Evolutionary conservation across 2,329 filamentous ascomycete genomes (phyloP).

Genomic region (Aspergillus quadrilineatus): DNA sequence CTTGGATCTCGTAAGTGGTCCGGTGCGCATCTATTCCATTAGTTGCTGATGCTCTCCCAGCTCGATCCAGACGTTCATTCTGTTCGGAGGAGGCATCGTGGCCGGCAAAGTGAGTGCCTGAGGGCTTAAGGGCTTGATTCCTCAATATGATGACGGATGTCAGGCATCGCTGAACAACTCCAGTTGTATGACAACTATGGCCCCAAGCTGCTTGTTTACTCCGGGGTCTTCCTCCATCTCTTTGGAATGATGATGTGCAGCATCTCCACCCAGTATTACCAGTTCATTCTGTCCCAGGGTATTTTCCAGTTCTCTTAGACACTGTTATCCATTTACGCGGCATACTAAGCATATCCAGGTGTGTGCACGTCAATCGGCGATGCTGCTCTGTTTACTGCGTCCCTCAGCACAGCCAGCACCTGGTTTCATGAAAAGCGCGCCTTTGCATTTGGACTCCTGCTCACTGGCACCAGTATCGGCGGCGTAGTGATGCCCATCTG

Average conservation of each 20-base stretch:
- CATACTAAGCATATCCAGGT: conserved; percentile 7
- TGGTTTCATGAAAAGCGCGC: conserved; percentile 55
- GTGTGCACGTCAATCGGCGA: no score
- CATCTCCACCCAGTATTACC: conserved; percentile 53
- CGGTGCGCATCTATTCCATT: no score
- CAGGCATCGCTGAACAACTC: no score
- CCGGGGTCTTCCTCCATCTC: conserved; percentile 55
- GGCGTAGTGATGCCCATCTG: conserved; percentile 61
- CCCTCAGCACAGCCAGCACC: not conserved
- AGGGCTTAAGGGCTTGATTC: no score
- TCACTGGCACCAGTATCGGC: conserved; percentile 53
- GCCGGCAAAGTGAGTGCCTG: no score
- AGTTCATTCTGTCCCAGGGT: conserved; percentile 54
- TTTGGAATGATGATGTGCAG: conserved; percentile 61
- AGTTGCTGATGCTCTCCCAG: no score
- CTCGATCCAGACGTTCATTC: no score
- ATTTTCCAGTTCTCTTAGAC: conserved; percentile 49
- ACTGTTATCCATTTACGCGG: conserved; percentile 48
- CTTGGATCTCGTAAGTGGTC: no score
- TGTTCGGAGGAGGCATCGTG: no score
- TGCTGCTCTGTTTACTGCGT: no score
- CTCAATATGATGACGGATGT: no score
- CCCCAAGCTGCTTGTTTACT: conserved; percentile 53
- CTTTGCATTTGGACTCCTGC: conserved; percentile 55
- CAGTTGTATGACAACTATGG: conserved; percentile 60